Conservation (phyloP, 176 grass and related monocot species). For the Lolium rigidum region DNA sequence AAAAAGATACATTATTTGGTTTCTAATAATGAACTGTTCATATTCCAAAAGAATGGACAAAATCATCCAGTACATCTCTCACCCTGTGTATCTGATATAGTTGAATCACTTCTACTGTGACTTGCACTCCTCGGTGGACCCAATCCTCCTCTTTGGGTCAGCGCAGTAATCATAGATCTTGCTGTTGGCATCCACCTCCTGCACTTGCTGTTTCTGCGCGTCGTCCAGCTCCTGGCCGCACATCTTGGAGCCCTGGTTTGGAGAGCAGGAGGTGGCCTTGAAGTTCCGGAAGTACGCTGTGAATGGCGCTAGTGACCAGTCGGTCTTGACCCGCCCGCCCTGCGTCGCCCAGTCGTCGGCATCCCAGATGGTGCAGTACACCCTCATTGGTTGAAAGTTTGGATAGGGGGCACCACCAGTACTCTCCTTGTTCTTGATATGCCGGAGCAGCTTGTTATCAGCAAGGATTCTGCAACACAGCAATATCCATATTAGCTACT, state of each 20-base stretch:
- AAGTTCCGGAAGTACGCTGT: slow-evolving; percentile 66
- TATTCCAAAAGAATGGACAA: slow-evolving; percentile 42
- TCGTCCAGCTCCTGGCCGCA: slow-evolving; percentile 48
- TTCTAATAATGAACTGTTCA: slow-evolving; percentile 28
- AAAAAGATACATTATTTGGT: not conserved
- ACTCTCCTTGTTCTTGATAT: slow-evolving; percentile 56
- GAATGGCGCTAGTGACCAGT: slow-evolving; percentile 72
- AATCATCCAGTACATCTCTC: slow-evolving; percentile 38
- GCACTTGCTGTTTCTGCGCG: slow-evolving; percentile 41
- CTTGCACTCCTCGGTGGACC: slow-evolving; percentile 41
- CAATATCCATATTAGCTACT: slow-evolving; percentile 20
- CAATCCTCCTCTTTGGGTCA: slow-evolving; percentile 49
- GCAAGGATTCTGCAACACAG: slow-evolving; percentile 68
- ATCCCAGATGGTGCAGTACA: slow-evolving; percentile 67
- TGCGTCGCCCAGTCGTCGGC: slow-evolving; percentile 72
- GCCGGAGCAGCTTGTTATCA: slow-evolving; percentile 58
- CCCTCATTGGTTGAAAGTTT: slow-evolving; percentile 57
- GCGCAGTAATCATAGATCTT: slow-evolving; percentile 75
- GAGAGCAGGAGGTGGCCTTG: slow-evolving; percentile 44
- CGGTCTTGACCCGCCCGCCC: slow-evolving; percentile 63
- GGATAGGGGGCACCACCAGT: slow-evolving; percentile 52
- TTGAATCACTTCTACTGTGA: slow-evolving; percentile 37
- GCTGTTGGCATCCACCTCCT: slow-evolving; percentile 42
- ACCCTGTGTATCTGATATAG: slow-evolving; percentile 33
- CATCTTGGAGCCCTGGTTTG: not conserved